Evolutionary conservation across 176 grass and related monocot genomes (phyloP).

Genomic region (Aegilops speltoides): DNA sequence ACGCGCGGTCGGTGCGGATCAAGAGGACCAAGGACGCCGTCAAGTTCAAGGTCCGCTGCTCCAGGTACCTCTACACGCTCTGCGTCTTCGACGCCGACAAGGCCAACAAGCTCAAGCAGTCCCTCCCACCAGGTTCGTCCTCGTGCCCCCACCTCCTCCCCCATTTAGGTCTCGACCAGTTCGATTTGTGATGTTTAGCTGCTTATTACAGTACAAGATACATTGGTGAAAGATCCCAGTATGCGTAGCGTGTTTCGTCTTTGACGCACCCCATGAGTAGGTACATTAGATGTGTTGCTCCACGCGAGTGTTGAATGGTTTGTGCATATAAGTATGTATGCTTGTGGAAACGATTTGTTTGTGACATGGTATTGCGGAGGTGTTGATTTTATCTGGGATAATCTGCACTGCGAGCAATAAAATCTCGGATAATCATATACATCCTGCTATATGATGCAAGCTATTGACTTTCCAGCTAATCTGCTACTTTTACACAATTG

Average conservation of each 20-base stretch:
- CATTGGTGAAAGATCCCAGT: not conserved
- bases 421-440: not conserved
- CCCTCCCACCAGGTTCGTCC: slow-evolving; percentile 63
- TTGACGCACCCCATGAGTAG: not conserved
- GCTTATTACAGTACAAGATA: not conserved
- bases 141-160: not conserved
- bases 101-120: slow-evolving; percentile 88
- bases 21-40: slow-evolving; percentile 78
- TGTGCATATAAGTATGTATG: not conserved
- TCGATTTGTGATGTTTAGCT: not conserved
- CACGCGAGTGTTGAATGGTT: not conserved
- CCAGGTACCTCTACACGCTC: slow-evolving; percentile 85
- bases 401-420: not conserved
- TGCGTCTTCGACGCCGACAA: slow-evolving; percentile 85
- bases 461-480: not conserved
- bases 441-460: not conserved
- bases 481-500: not conserved
- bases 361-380: not conserved
- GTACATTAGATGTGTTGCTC: not conserved
- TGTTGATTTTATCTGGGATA: not conserved
- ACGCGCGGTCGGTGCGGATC: slow-evolving; percentile 73
- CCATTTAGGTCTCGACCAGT: not conserved
- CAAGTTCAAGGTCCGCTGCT: slow-evolving; percentile 88
- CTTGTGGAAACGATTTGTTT: not conserved
- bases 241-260: not conserved